Base-by-base conservation (phyloP, 129 eudicot genomes). In the Scalesia atractyloides region DNA sequence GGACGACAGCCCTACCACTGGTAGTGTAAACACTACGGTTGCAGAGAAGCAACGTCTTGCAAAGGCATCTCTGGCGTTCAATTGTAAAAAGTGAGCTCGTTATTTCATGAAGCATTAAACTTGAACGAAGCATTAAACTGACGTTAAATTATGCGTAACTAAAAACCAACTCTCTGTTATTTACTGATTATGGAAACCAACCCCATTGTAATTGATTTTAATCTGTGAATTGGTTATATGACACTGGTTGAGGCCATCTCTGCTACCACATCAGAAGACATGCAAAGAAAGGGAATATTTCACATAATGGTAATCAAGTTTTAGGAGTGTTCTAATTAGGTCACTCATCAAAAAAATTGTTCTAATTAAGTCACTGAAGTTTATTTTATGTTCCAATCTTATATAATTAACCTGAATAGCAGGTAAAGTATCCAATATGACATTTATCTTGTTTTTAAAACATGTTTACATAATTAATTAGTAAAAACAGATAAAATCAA, bases 1-100 rank as follows among this genome's bases (percentile, higher is more conserved):
- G 97, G 99, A 95, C 84, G 82, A 65, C 68, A 95, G 99, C 75
- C 97, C 99, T 52, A 94, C 99, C 61, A 90, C 99, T 11, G 99
- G 99, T 74, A 90, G 97, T 57, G 99, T 94, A 60, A 82, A 84
- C 50, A 86, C 96, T 39, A 88, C 97, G 11, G 91, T 81, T 51
- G 87, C 75, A 14, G 99, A 95, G 79, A 95, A 91, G 80, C 92
- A 86, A 39, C 85, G 85, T 44, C 96, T 95, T 70, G 99, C 99
- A 44, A 95, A 91, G 79, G 82, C 94, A 17, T 90, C 97, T 36
- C 86, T 95, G 82, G 91, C 95, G 10, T 95, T 95, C 72, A 95
- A 95, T 79, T 90, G 96, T 75, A 95, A 91, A 77, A 95, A 82
- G 99, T 91, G 68, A 86, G 97, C 79, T 67, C 47, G 15, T 18